These are phyloP conservation scores for Phymatotrichopsis omnivora DNA, from an alignment of 2,329 filamentous ascomycete species.

Conservation along the genomic window DNA sequence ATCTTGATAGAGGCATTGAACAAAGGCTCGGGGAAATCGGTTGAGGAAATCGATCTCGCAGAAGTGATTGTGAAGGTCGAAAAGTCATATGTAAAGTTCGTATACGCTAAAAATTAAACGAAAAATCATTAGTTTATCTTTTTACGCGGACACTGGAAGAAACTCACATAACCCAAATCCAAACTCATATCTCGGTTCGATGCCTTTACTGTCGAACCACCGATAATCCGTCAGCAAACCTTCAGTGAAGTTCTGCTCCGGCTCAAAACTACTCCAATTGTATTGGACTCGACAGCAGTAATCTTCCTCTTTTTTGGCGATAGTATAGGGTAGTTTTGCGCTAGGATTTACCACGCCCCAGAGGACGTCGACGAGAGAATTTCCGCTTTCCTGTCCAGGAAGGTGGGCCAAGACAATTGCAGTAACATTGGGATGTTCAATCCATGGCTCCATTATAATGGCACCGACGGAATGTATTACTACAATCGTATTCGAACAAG, in stretches of 20 bases:
- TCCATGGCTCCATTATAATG: conserved; percentile 49
- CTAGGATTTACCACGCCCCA: conserved; percentile 48
- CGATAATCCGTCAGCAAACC: conserved; percentile 56
- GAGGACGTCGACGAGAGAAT: conserved; percentile 61
- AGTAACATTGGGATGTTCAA: conserved; percentile 57
- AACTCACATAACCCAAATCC: conserved; percentile 45
- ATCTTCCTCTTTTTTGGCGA: conserved; percentile 41
- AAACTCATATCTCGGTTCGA: conserved; percentile 52
- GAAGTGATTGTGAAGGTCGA: conserved; percentile 33
- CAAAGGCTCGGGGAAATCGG: conserved; percentile 50
- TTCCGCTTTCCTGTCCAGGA: conserved; percentile 65
- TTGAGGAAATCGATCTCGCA: neutral
- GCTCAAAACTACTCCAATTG: conserved; percentile 5
- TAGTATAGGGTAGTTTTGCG: conserved; percentile 45
- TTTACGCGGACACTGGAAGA: too few relatives aligned
- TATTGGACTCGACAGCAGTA: conserved; percentile 34
- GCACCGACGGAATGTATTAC: conserved; percentile 54
- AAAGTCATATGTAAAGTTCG: conserved; percentile 42
- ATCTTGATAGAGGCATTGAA: conserved; percentile 50
- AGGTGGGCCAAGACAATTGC: conserved; percentile 67
- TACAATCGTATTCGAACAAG: conserved; percentile 53
- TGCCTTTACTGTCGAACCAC: conserved; percentile 46
- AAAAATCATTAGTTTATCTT: neutral
- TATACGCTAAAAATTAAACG: conserved; percentile 40
- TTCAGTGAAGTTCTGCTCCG: conserved; percentile 54